These are phyloP conservation scores for Seiridium unicorne DNA, from an alignment of 2,329 filamentous ascomycete species.

Conservation along the genomic window DNA sequence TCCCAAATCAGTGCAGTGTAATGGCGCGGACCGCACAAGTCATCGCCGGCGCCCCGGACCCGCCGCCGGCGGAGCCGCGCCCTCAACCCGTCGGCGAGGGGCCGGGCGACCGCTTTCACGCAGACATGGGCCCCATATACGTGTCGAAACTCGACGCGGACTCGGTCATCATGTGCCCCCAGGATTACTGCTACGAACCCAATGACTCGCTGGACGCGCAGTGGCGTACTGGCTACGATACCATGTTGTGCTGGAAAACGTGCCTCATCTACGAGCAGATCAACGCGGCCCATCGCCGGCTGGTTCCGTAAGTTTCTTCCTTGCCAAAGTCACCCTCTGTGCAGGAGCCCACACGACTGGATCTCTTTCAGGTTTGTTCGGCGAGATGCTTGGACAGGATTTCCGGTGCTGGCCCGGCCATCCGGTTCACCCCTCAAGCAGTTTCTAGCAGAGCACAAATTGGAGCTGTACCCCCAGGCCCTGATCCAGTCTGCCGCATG, in stretches of 20 bases:
- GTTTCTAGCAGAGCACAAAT: background rate
- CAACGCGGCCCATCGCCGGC: background rate
- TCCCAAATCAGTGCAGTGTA: background rate
- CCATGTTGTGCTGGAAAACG: conserved; percentile 3
- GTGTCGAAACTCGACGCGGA: background rate
- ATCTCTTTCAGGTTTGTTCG: background rate
- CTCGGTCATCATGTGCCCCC: background rate
- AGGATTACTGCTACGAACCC: background rate
- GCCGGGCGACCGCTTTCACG: background rate
- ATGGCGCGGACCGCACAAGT: background rate
- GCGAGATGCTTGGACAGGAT: conserved; percentile 4
- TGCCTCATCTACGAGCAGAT: conserved; percentile 3
- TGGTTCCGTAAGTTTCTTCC: background rate
- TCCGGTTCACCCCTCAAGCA: background rate
- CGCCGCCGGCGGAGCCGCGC: background rate
- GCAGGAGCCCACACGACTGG: background rate
- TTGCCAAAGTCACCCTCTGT: background rate
- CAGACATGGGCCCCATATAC: background rate
- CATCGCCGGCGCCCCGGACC: background rate
- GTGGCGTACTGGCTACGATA: background rate
- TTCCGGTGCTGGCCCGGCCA: background rate
- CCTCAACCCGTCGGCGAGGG: background rate
- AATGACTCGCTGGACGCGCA: background rate
- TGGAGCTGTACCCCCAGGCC: background rate
- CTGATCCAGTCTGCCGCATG: background rate